These are phyloP conservation scores for Lasiosphaeriaceae sp. DNA, from an alignment of 495 filamentous ascomycete species.

Conservation along the genomic window DNA sequence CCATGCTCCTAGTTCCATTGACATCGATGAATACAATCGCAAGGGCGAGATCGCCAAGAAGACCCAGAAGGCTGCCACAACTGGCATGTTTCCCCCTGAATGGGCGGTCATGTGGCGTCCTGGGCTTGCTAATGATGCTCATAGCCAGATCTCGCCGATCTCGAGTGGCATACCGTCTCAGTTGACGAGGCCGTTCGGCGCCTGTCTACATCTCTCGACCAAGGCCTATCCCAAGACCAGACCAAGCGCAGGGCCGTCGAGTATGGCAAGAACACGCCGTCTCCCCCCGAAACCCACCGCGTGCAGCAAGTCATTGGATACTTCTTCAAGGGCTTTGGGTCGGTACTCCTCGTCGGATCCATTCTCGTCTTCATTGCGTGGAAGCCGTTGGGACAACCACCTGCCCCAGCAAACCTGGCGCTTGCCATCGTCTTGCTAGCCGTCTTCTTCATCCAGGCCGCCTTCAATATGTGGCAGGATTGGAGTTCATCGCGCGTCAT, in stretches of 20 bases:
- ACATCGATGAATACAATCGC: constrained; percentile 50
- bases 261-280: constrained; percentile 49
- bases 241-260: constrained; percentile 9
- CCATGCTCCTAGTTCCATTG: constrained; percentile 36
- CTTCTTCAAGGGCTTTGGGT: constrained; percentile 68
- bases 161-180: constrained; percentile 38
- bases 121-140: not conserved
- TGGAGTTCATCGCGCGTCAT: constrained; percentile 61
- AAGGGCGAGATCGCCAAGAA: constrained; percentile 35
- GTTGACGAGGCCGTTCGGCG: constrained; percentile 52
- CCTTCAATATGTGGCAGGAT: constrained; percentile 63
- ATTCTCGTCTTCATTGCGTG: constrained; percentile 66
- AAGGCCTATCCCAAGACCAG: constrained; percentile 19
- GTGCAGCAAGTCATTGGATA: constrained; percentile 58
- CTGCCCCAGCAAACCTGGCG: constrained; percentile 59
- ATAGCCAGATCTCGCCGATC: constrained; percentile 35
- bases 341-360: constrained; percentile 56
- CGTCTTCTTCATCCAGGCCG: constrained; percentile 66
- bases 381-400: constrained; percentile 66
- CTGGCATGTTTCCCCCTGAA: constrained; percentile 25
- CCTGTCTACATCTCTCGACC: constrained; percentile 42
- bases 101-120: not conserved
- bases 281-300: constrained; percentile 54
- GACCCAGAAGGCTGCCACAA: constrained; percentile 37
- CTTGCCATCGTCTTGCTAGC: constrained; percentile 60